A percentile compares a stretch with the other conserved stretches of the same genome.
Evolutionary conservation across 2,329 filamentous ascomycete species (phyloP).

Genomic region (Camptophora hylomeconis): DNA sequence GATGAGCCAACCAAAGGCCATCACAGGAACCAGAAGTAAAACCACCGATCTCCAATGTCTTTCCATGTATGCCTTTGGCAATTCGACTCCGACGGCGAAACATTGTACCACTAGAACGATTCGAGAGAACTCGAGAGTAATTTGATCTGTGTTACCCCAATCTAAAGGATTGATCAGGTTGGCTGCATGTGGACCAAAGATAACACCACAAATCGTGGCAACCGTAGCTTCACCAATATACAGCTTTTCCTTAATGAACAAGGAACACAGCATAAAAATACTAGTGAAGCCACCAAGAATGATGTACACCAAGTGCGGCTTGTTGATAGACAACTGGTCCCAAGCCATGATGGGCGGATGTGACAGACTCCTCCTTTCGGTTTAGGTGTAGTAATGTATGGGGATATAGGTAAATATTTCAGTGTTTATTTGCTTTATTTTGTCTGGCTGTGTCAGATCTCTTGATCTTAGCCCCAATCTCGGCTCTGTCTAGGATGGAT

Average conservation of each 20-base stretch:
- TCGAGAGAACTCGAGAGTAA: slow-evolving; percentile 57
- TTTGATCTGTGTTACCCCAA: slow-evolving; percentile 56
- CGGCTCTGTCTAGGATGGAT: slow-evolving; percentile 10
- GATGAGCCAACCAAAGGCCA: slow-evolving; percentile 77
- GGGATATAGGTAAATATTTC: slow-evolving; percentile 1
- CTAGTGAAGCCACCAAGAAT: slow-evolving; percentile 96
- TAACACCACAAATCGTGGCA: slow-evolving; percentile 57
- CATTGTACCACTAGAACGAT: slow-evolving; percentile 62
- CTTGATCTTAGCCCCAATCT: slow-evolving; percentile 12
- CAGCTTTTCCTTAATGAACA: slow-evolving; percentile 93
- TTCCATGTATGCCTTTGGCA: slow-evolving; percentile 78
- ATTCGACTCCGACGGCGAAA: slow-evolving; percentile 59
- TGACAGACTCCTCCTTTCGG: slow-evolving; percentile 4
- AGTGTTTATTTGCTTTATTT: slow-evolving; percentile 2
- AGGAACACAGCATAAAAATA: slow-evolving; percentile 95
- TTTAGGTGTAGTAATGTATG: slow-evolving; percentile 2
- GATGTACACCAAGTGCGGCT: slow-evolving; percentile 94
- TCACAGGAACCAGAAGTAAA: slow-evolving; percentile 81
- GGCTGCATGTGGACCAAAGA: slow-evolving; percentile 56
- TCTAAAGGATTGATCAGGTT: slow-evolving; percentile 46
- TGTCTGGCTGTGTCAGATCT: neutral
- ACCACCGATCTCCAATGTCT: slow-evolving; percentile 89
- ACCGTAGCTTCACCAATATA: slow-evolving; percentile 99
- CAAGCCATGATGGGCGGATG: slow-evolving; percentile 30
- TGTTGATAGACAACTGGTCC: slow-evolving; percentile 56